phyloP scores from a whole-genome alignment of 2,329 filamentous ascomycete genomes.

The Alternaria atra region DNA sequence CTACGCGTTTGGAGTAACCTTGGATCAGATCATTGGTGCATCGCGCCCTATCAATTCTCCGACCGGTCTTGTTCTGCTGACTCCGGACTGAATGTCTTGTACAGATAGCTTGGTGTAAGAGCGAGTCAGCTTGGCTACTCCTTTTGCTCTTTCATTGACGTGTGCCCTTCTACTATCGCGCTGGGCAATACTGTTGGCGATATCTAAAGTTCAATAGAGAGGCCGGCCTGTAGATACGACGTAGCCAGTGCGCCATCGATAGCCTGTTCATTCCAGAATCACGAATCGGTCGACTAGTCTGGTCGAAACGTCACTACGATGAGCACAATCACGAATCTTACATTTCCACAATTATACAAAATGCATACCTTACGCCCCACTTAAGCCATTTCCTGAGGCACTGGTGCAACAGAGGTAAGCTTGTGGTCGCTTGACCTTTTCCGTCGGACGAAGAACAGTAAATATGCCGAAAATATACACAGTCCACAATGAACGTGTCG shows the following conservation, averaged over 20 bases:
- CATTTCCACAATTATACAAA: neutral
- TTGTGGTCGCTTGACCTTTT: neutral
- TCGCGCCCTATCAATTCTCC: slow-evolving; percentile 28
- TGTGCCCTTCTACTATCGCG: slow-evolving; percentile 3
- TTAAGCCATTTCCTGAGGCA: neutral
- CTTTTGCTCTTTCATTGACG: slow-evolving; percentile 8
- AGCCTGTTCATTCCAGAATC: neutral
- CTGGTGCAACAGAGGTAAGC: neutral
- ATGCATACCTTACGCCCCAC: neutral
- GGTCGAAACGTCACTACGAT: neutral
- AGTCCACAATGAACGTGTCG: neutral
- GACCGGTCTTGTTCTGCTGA: slow-evolving; percentile 4
- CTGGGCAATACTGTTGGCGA: slow-evolving; percentile 15
- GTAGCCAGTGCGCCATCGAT: neutral
- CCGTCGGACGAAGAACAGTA: neutral
- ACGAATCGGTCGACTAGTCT: neutral
- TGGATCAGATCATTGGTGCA: slow-evolving; percentile 18
- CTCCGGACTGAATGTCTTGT: neutral
- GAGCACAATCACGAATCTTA: neutral
- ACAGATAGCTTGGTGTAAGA: slow-evolving; percentile 6
- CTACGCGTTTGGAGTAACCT: slow-evolving; percentile 34
- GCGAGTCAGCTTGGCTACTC: slow-evolving; percentile 8
- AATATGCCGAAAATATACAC: neutral
- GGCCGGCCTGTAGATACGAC: neutral
- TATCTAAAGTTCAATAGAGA: neutral